Percentiles rank a stretch among this genome's conserved stretches.
phyloP scores from a whole-genome alignment of 1,139 yeast species.

The Yamadazyma sp. region DNA sequence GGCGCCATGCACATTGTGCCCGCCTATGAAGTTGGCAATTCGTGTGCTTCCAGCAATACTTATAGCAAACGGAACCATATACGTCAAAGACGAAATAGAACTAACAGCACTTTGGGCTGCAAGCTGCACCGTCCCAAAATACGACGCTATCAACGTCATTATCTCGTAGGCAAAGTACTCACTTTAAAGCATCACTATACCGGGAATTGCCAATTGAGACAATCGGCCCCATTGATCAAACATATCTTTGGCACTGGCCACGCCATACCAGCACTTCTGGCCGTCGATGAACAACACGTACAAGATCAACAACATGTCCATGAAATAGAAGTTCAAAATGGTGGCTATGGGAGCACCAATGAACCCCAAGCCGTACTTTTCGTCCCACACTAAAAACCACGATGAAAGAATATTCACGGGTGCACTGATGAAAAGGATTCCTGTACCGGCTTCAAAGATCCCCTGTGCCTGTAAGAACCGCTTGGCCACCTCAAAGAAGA shows the following conservation, averaged over 20 bases:
- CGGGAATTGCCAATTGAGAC: constrained; percentile 64
- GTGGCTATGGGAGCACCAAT: constrained; percentile 76
- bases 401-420: constrained; percentile 74
- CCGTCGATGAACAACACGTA: constrained; percentile 65
- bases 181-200: constrained; percentile 71
- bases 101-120: constrained; percentile 91
- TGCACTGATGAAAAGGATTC: constrained; percentile 72
- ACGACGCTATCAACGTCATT: constrained; percentile 70
- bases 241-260: constrained; percentile 42
- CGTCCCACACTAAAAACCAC: constrained; percentile 78
- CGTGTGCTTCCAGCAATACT: constrained; percentile 86
- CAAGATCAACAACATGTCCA: constrained; percentile 52
- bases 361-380: constrained; percentile 58
- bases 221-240: constrained; percentile 62
- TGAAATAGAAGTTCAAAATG: constrained; percentile 68
- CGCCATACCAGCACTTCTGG: constrained; percentile 70
- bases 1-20: constrained; percentile 62
- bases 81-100: constrained; percentile 74
- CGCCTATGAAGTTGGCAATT: constrained; percentile 86
- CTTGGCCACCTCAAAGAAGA: constrained; percentile 78
- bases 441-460: constrained; percentile 86
- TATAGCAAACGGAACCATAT: constrained; percentile 87
- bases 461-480: constrained; percentile 90
- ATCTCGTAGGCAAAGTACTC: constrained; percentile 75
- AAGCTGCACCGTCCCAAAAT: constrained; percentile 76